Evolutionary conservation across 768 basidiomycete genomes (phyloP), one percentile per base, ranked within the genome.

Genomic region (Amanita thiersii): DNA sequence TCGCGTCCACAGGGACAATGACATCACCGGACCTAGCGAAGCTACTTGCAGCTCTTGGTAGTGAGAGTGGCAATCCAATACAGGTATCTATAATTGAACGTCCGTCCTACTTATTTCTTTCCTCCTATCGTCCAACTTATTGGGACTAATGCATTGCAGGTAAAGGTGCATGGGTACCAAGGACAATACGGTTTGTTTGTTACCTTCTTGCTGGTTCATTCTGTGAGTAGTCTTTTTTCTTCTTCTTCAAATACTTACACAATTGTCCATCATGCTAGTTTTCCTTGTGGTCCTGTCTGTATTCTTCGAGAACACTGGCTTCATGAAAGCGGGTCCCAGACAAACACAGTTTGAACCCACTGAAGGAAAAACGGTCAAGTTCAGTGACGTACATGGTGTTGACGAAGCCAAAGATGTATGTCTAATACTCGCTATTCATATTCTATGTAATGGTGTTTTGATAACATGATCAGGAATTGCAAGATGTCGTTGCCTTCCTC

Each of bases 361-460:
- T 2, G 73, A 84, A 56, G 86, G 81, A 21, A 88, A 86, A 52
- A 69, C 77, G 1, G 84, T 93, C 61, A 92, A 77, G 53, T 98
- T 99, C 56, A 81, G 77, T 48, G 96, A 99, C 61, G 92, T 99
- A 4, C 93, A 98, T 50, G 96, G 96, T 21, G 86, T 94, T 19
- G 96, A 98, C 51, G 96, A 99, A 62, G 96, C 87, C 25, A 98
- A 98, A 62, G 79, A 85, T 56, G 92, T 84, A 39, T 30, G 71
- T 23, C 18, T 26, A 24, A 28, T 15, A 14, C 14, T 18, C 18
- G 18, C 14, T 21, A 10, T 4, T 42, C 23, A 10, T 15, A 12
- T n/a, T 30, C 20, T 23, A 15, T 39, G 30, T 44, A 26, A 41
- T 31, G 11, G 8, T 12, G 9, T 8, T 45, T 53, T n/a, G n/a